phyloP scores from a whole-genome alignment of 345 rosid genomes.

The Melaleuca quinquenervia region DNA sequence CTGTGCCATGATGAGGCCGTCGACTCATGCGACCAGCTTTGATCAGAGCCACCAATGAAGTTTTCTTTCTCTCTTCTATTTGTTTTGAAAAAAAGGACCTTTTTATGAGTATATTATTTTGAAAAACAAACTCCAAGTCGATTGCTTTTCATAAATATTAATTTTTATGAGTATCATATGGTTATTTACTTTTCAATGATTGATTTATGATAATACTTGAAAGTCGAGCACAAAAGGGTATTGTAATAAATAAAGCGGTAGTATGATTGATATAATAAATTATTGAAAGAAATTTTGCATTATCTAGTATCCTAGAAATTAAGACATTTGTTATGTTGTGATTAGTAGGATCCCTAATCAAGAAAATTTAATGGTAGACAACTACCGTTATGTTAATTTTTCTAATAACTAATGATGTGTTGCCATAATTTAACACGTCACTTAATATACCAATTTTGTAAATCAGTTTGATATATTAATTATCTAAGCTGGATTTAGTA shows the following conservation, averaged over 20 bases:
- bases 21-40: too few species aligned
- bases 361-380: neutral
- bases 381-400: neutral
- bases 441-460: neutral
- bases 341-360: neutral
- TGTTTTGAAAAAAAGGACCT: neutral
- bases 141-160: neutral
- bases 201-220: neutral
- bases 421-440: neutral
- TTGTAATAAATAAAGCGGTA: neutral
- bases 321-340: neutral
- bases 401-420: neutral
- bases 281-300: neutral
- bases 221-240: neutral
- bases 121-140: neutral
- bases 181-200: neutral
- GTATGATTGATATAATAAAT: neutral
- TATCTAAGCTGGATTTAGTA: neutral
- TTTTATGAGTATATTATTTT: neutral
- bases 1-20: too few species aligned
- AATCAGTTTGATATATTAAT: neutral
- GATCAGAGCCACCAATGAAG: neutral
- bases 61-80: neutral
- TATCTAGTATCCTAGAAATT: too few species aligned
- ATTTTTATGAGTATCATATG: neutral